Evolutionary conservation across 208 protist species (phyloP).

Genomic region (Leishmania mexicana): DNA sequence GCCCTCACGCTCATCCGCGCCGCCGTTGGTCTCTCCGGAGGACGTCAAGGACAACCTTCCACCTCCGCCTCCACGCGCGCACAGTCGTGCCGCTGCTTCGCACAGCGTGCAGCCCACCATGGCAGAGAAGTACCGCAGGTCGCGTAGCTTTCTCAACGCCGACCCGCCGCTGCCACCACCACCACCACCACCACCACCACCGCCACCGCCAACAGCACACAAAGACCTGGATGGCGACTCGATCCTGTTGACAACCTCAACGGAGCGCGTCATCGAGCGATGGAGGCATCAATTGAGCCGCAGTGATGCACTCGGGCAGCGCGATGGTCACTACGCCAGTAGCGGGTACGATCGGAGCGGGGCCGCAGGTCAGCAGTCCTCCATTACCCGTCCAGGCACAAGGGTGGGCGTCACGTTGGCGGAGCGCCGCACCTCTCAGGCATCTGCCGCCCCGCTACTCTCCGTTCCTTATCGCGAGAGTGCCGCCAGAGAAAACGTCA

Average conservation of each 20-base stretch:
- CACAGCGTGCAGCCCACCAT: background rate
- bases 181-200: background rate
- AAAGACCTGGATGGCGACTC: constrained; percentile 2
- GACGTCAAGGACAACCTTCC: constrained; percentile 22
- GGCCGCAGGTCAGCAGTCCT: background rate
- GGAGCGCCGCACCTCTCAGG: background rate
- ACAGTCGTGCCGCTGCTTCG: too few relatives aligned
- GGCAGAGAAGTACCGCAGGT: background rate
- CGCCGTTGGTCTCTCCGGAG: constrained; percentile 20
- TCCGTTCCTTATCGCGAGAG: constrained; percentile 6
- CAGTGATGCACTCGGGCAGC: background rate
- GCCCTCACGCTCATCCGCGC: background rate
- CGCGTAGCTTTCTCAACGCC: background rate
- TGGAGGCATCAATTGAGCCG: constrained; percentile 8
- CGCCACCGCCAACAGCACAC: background rate
- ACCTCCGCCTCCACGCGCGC: background rate
- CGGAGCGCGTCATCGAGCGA: constrained; percentile 13
- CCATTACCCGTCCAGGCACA: background rate
- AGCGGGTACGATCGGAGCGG: background rate
- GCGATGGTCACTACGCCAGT: background rate
- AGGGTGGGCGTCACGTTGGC: background rate
- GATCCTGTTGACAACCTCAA: constrained; percentile 16
- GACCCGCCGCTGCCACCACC: constrained; percentile 5
- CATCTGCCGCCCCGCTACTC: background rate
- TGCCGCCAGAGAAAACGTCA: background rate